phyloP scores from a whole-genome alignment of 2,329 filamentous ascomycete species.

The Calonectria henricotiae region DNA sequence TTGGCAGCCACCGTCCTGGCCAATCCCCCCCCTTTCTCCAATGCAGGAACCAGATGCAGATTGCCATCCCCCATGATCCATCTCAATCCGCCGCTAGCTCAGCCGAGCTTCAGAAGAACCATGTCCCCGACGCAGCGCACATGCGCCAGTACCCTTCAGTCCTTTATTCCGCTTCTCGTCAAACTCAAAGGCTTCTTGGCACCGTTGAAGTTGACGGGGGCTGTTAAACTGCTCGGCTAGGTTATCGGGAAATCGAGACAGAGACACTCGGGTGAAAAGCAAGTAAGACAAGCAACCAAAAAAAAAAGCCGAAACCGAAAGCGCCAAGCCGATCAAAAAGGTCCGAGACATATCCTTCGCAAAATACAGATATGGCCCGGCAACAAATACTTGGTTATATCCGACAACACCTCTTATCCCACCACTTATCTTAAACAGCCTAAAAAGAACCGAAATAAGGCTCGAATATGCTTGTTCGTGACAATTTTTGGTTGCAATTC shows the following conservation, averaged over 20 bases:
- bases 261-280: constrained; percentile 5
- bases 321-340: background rate
- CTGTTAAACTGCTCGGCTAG: constrained; percentile 14
- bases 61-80: constrained; percentile 28
- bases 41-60: constrained; percentile 52
- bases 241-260: constrained; percentile 4
- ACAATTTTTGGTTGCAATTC: constrained; percentile 11
- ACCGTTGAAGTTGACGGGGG: constrained; percentile 21
- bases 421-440: constrained; percentile 28
- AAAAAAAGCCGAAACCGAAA: constrained; percentile 6
- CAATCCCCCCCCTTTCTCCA: constrained; percentile 38
- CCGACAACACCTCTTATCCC: constrained; percentile 7
- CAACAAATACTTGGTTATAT: background rate
- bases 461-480: constrained; percentile 20
- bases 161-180: constrained; percentile 26
- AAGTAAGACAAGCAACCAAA: background rate
- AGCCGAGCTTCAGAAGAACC: constrained; percentile 30
- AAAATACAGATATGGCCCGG: background rate
- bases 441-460: constrained; percentile 33
- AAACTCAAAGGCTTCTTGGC: constrained; percentile 28
- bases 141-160: constrained; percentile 32
- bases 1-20: constrained; percentile 33
- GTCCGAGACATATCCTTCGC: background rate
- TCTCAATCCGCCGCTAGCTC: constrained; percentile 29
- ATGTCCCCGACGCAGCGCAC: constrained; percentile 29